A percentile compares a stretch with the other conserved stretches of the same genome.
Evolutionary conservation across 2,329 filamentous ascomycete genomes (phyloP).

Genomic region (Cytospora paraplurivora): DNA sequence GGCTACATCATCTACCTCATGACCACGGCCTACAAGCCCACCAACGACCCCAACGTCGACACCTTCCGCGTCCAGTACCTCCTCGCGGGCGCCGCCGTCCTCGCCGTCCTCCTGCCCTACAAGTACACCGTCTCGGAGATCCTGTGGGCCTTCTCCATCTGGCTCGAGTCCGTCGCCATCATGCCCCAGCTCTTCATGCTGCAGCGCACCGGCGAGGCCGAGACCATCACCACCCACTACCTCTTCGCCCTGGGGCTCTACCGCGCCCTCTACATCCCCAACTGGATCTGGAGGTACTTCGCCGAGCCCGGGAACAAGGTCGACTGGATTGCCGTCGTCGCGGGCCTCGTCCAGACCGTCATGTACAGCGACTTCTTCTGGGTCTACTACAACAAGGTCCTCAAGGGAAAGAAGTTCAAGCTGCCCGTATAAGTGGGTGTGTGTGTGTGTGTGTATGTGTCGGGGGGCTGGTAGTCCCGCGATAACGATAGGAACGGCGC

Average conservation of each 20-base stretch:
- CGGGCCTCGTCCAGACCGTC: conserved; percentile 89
- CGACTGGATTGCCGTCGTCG: conserved; percentile 85
- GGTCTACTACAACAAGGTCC: conserved; percentile 97
- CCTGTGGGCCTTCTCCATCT: conserved; percentile 96
- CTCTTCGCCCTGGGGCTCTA: conserved; percentile 91
- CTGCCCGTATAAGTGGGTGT: conserved; percentile 67
- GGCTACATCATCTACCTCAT: conserved; percentile 97
- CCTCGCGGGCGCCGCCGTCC: conserved; percentile 73
- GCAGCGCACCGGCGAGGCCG: conserved; percentile 94
- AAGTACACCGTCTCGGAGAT: conserved; percentile 83
- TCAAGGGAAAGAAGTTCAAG: conserved; percentile 88
- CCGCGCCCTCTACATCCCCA: conserved; percentile 93
- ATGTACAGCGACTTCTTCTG: conserved; percentile 99
- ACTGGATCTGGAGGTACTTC: conserved; percentile 94
- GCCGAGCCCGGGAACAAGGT: conserved; percentile 70
- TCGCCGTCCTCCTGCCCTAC: conserved; percentile 84
- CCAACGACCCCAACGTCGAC: conserved; percentile 94
- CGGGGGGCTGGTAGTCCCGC: not conserved
- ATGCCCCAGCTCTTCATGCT: conserved; percentile 98
- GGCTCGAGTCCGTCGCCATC: conserved; percentile 96
- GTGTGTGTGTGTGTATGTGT: too few relatives aligned
- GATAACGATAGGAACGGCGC: not conserved
- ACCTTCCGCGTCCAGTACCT: conserved; percentile 98
- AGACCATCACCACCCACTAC: conserved; percentile 99
- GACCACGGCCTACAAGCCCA: conserved; percentile 96